Evolutionary conservation across 2,329 filamentous ascomycete species (phyloP), one percentile per base, ranked within the genome.

Genomic region (Pleoardoris graminearum): DNA sequence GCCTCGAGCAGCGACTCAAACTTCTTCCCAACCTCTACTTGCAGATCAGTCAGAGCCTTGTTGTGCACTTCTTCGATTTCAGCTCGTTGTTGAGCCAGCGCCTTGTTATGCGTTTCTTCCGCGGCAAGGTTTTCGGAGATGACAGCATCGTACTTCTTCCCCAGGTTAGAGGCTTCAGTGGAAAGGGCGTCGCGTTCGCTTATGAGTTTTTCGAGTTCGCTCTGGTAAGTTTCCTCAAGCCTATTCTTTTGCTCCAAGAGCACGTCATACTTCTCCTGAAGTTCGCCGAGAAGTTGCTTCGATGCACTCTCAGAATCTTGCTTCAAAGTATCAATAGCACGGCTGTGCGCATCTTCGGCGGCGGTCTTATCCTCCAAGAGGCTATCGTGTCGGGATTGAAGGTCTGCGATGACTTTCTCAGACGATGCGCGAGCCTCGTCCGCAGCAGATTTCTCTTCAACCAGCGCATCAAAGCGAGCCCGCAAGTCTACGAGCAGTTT

Each of bases 21-120:
- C 27, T 69, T 71, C 27, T 66, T 58, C 50, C 70, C 68, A 7
- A 72, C 59, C 37, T 71, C 67, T 1, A 53, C 54, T 38, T 60
- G 60, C 30, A 65, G 65, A 2, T 59, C 39, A 4, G 65, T 59
- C 33, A 71, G 57, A 8, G 59, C 63, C 27, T 64, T 60, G n/a
- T 54, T 44, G 25, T 71, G 66, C 7, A 48, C 42, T 19, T 66
- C 56, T 48, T 71, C 68, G 5, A 72, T 62, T 27, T 71, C 67
- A 1, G 53, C 54, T 37, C 59, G 60, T 38, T 65, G 67, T 3
- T 58, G 33, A 3, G 63, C 58, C 23, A 71, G 58, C 10, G 60
- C 63, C 30, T 64, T 62, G 11, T 51, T 39, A 23, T 71, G 66
- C 7, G 50, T 41, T 29, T 65, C 60, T 38, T 69, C 50, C 7